Evolutionary conservation across 768 basidiomycete species (phyloP), one percentile per base, ranked within the genome.

Genomic region (Hemileccinum rubropunctum): DNA sequence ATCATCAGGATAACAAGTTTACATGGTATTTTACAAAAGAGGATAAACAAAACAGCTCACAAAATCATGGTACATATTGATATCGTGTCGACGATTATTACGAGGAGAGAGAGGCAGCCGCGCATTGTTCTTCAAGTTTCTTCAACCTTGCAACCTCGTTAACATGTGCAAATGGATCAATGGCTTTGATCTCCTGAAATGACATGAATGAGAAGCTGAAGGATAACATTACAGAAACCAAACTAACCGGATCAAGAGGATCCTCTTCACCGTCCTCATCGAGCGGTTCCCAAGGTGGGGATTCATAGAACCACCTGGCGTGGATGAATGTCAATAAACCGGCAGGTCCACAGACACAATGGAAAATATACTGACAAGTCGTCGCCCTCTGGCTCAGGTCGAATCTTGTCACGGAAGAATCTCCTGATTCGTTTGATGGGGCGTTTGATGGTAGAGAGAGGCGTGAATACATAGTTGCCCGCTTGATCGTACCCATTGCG

Each of bases 191-290:
- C 4, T 34, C 47, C 59, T 62, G 30, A 37, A 28, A 42, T 28
- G 6, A 4, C 43, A 18, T 21, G 28, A 4, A 20, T 58, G 36
- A 59, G 51, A 48, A 42, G 8, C 20, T 0, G 14, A 12, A 3
- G 9, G 35, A 21, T n/a, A 4, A 20, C 11, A 9, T 20, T 13
- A 30, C 28, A 30, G 9, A 15, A n/a, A n/a, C 27, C 13, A 48
- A 15, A 43, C 61, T 42, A 20, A 62, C 61, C 9, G 43, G 30
- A 32, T 54, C 58, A 5, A 61, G 45, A 2, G 27, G 49, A 40
- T 65, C 65, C 32, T 65, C 58, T 2, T 6, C 45, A 8, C 63
- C 63, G 2, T 67, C 63, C 26, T 58, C 58, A 11, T 65, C 58
- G 13, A 65, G 58, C 1, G 63, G 63, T 3, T 60, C 56, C 64